Evolutionary conservation across 768 basidiomycete species (phyloP).

Genomic region (Phallus indusiatus): DNA sequence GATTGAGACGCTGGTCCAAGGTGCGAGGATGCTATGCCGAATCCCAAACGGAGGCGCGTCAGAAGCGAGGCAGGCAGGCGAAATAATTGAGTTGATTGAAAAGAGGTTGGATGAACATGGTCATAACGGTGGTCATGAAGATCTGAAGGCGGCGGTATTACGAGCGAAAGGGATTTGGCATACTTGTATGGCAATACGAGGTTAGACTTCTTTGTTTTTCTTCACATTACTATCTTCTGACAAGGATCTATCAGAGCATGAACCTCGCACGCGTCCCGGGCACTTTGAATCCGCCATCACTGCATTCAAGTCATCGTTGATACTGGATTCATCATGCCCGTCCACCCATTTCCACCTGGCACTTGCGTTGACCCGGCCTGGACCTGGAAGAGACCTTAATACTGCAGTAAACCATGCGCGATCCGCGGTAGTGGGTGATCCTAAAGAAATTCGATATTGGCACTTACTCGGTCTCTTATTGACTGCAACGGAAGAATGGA

Average conservation of each 20-base stretch:
- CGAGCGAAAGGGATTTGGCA: conserved; percentile 70
- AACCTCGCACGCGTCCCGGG: conserved; percentile 47
- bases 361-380: conserved; percentile 55
- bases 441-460: conserved; percentile 64
- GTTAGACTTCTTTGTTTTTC: conserved; percentile 25
- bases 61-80: conserved; percentile 54
- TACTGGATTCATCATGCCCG: conserved; percentile 35
- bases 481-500: conserved; percentile 72
- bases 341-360: conserved; percentile 74
- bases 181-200: conserved; percentile 57
- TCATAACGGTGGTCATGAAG: conserved; percentile 25
- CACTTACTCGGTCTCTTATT: conserved; percentile 81
- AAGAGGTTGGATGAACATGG: conserved; percentile 35
- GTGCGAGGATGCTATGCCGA: conserved; percentile 67
- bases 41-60: conserved; percentile 40
- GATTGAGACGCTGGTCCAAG: conserved; percentile 70
- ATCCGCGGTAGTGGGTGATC: conserved; percentile 59
- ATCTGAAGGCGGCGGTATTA: conserved; percentile 49
- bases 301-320: conserved; percentile 40
- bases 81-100: conserved; percentile 50
- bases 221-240: neutral
- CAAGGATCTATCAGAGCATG: conserved; percentile 40
- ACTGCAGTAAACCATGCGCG: conserved; percentile 60
- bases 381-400: conserved; percentile 55
- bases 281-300: conserved; percentile 50